Percentiles rank a stretch among this genome's conserved stretches.
phyloP scores from a whole-genome alignment of 2,329 filamentous ascomycete genomes.

The Arthrobotrys iridis region DNA sequence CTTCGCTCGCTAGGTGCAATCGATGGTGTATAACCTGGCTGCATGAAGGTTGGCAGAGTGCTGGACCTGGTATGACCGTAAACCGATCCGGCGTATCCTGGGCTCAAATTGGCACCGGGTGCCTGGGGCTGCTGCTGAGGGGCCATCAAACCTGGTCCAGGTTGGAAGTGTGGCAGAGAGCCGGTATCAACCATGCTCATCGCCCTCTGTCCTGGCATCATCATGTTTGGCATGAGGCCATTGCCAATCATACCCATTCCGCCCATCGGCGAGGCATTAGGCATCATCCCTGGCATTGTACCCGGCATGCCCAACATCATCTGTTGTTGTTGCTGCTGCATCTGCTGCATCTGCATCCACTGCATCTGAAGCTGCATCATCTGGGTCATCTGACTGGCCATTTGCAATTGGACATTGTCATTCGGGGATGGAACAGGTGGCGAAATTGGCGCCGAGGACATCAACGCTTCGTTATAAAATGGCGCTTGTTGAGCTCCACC shows the following conservation, averaged over 20 bases:
- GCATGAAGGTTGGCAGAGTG: conserved; percentile 52
- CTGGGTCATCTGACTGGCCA: conserved; percentile 83
- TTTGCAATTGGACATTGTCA: conserved; percentile 79
- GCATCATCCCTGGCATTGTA: conserved; percentile 60
- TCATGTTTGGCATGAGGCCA: conserved; percentile 56
- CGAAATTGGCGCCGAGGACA: conserved; percentile 46
- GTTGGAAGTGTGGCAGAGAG: conserved; percentile 66
- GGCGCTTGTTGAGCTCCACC: conserved; percentile 46
- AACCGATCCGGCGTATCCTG: conserved; percentile 67
- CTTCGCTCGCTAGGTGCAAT: conserved; percentile 96
- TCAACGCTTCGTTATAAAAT: conserved; percentile 57
- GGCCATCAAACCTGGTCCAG: conserved; percentile 58
- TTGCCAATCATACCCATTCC: conserved; percentile 59
- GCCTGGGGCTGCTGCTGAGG: conserved; percentile 38
- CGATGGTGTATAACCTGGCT: conserved; percentile 78
- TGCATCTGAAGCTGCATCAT: conserved; percentile 97
- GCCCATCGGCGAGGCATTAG: conserved; percentile 59
- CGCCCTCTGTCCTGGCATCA: conserved; percentile 69
- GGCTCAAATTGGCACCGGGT: conserved; percentile 52
- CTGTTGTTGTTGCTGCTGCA: conserved; percentile 58
- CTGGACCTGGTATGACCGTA: conserved; percentile 57
- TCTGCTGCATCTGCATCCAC: conserved; percentile 70
- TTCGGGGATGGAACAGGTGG: conserved; percentile 67
- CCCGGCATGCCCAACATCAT: conserved; percentile 57
- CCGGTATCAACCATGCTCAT: conserved; percentile 86